These are phyloP conservation scores for Candida stauntonica DNA, from an alignment of 805 yeast genomes.

Conservation along the genomic window DNA sequence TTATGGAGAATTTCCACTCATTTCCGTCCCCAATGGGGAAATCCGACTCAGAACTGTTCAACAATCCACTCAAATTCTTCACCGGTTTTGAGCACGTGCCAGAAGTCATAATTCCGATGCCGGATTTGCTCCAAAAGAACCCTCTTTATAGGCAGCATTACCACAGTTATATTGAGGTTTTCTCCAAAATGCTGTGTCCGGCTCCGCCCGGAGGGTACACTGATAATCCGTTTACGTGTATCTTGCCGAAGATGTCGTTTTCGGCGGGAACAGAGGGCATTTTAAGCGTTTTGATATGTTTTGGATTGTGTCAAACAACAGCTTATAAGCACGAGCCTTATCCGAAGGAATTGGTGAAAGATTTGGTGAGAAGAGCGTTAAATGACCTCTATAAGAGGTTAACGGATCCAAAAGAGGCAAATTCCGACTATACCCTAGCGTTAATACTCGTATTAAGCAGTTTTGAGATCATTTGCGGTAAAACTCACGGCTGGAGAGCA, in stretches of 20 bases:
- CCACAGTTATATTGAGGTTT: constrained; percentile 57
- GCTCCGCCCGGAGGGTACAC: constrained; percentile 52
- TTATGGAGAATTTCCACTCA: constrained; percentile 11
- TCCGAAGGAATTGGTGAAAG: constrained; percentile 40
- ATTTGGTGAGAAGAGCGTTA: constrained; percentile 52
- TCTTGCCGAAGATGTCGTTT: constrained; percentile 67
- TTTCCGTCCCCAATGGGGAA: constrained; percentile 1
- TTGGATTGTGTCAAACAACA: constrained; percentile 39
- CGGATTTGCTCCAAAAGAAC: constrained; percentile 54
- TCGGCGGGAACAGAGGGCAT: constrained; percentile 49
- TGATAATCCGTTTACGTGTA: constrained; percentile 61
- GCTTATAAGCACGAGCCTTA: constrained; percentile 18
- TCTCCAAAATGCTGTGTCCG: constrained; percentile 60
- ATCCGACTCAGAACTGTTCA: constrained; percentile 5
- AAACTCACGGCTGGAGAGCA: constrained; percentile 48
- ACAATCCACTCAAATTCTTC: constrained; percentile 6
- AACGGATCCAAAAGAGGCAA: constrained; percentile 46
- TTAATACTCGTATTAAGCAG: constrained; percentile 55
- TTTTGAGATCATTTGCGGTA: constrained; percentile 45
- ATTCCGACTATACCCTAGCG: constrained; percentile 64
- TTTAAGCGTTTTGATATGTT: constrained; percentile 51
- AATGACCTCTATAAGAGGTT: constrained; percentile 49
- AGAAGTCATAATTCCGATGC: constrained; percentile 37
- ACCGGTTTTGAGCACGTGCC: constrained; percentile 18
- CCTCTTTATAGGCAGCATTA: constrained; percentile 59